Conservation (phyloP, 2,329 filamentous ascomycete species). For the Cephalotrichum gorgonifer region DNA sequence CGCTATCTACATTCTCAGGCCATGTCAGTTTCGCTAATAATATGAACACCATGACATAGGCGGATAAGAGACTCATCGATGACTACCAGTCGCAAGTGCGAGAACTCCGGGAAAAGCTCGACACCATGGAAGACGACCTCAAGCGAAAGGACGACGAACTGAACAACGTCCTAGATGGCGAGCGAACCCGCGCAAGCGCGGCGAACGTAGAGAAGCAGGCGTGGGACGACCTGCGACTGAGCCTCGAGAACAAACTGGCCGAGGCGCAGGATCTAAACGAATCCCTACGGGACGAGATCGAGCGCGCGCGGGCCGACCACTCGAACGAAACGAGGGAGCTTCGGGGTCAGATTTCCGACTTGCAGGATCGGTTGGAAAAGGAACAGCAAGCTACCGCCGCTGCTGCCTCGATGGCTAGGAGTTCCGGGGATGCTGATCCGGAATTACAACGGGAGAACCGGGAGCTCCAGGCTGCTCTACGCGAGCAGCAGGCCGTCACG, state of each 20-base stretch:
- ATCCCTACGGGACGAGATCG: constrained; percentile 70
- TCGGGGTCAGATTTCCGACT: constrained; percentile 50
- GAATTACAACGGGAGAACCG: constrained; percentile 61
- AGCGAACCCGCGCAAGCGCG: constrained; percentile 41
- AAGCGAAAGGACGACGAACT: constrained; percentile 65
- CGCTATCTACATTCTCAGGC: neutral
- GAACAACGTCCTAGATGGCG: constrained; percentile 45
- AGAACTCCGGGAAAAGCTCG: constrained; percentile 64
- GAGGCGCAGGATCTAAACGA: constrained; percentile 69
- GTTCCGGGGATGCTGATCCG: constrained; percentile 26
- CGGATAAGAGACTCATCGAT: constrained; percentile 60
- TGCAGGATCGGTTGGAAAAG: constrained; percentile 19
- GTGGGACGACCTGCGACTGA: constrained; percentile 53
- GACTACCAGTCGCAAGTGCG: constrained; percentile 74
- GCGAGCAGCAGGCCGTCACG: constrained; percentile 70
- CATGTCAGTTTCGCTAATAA: neutral
- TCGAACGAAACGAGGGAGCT: constrained; percentile 52
- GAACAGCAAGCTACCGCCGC: neutral
- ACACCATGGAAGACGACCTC: constrained; percentile 58
- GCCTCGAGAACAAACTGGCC: constrained; percentile 63
- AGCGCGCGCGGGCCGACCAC: constrained; percentile 61
- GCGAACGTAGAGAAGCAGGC: constrained; percentile 57
- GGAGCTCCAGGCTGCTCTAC: constrained; percentile 52
- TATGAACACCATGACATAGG: neutral
- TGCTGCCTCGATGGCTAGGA: neutral